Evolutionary conservation across 2,329 filamentous ascomycete genomes (phyloP).

Genomic region (Pseudocercospora fijiensis): DNA sequence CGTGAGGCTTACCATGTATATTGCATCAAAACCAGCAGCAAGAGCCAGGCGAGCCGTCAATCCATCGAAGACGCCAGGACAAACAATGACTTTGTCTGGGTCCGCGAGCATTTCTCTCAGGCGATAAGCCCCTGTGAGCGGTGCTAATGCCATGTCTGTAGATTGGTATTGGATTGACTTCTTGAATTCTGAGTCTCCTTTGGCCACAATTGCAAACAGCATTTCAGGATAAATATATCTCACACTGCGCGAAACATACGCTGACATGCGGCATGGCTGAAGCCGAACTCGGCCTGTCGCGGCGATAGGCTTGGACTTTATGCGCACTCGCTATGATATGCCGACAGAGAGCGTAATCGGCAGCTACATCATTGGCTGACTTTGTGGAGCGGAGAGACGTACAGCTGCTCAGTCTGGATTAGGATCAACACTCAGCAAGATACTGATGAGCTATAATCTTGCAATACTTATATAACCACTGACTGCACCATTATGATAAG

Average conservation of each 20-base stretch:
- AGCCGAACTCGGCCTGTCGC: neutral
- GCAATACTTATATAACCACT: neutral
- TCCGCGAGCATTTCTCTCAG: constrained; percentile 21
- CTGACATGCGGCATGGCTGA: neutral
- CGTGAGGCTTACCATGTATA: constrained; percentile 49
- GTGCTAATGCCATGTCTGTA: constrained; percentile 5
- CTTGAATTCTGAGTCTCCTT: neutral
- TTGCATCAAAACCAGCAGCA: constrained; percentile 21
- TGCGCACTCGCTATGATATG: neutral
- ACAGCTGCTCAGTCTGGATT: neutral
- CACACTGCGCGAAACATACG: neutral
- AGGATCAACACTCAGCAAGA: neutral
- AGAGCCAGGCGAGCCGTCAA: constrained; percentile 35
- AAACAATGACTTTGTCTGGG: constrained; percentile 49
- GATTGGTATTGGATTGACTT: neutral
- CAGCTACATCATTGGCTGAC: neutral
- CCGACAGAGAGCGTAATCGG: neutral
- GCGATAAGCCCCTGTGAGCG: constrained; percentile 4
- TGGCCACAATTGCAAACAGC: neutral
- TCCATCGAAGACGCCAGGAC: constrained; percentile 65
- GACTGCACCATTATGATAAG: neutral
- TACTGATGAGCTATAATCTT: neutral
- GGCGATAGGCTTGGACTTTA: neutral
- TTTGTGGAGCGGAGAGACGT: neutral
- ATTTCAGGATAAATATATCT: neutral